A percentile compares a stretch with the other conserved stretches of the same genome.
phyloP scores from a whole-genome alignment of 495 filamentous ascomycete species.

The Aspergillus carlsbadensis region DNA sequence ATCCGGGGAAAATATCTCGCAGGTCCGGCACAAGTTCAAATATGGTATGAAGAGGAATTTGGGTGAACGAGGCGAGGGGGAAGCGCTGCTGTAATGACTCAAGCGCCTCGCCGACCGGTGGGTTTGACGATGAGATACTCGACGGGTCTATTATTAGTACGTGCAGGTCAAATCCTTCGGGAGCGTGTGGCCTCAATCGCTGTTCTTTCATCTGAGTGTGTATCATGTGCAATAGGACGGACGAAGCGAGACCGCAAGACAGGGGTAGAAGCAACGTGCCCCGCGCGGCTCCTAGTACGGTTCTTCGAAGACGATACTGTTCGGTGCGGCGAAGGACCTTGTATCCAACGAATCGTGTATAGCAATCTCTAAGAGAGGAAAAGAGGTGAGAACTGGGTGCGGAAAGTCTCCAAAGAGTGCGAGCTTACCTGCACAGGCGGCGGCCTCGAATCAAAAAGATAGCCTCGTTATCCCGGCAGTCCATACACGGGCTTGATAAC shows the following conservation, averaged over 20 bases:
- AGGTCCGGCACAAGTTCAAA: slow-evolving; percentile 44
- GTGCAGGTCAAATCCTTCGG: slow-evolving; percentile 62
- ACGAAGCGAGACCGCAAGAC: slow-evolving; percentile 81
- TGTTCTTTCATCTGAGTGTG: slow-evolving; percentile 64
- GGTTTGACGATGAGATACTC: slow-evolving; percentile 29
- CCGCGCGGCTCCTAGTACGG: slow-evolving; percentile 32
- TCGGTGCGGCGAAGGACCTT: slow-evolving; percentile 83
- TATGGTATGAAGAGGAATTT: slow-evolving; percentile 56
- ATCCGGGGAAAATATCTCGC: slow-evolving; percentile 27
- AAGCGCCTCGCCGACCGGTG: slow-evolving; percentile 30
- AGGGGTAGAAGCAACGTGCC: slow-evolving; percentile 70
- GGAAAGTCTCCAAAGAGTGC: neutral
- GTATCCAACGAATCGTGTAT: slow-evolving; percentile 66
- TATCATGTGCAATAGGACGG: slow-evolving; percentile 74
- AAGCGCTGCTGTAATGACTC: slow-evolving; percentile 47
- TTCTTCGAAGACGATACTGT: slow-evolving; percentile 48
- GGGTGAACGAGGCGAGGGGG: slow-evolving; percentile 57
- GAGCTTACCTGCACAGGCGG: slow-evolving; percentile 46
- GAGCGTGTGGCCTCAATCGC: slow-evolving; percentile 49
- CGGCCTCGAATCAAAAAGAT: slow-evolving; percentile 41
- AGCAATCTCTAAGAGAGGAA: slow-evolving; percentile 61
- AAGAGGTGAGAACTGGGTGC: slow-evolving; percentile 12
- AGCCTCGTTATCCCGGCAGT: slow-evolving; percentile 42
- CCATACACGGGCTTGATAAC: slow-evolving; percentile 31
- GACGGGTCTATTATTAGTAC: slow-evolving; percentile 66